Percentiles rank a stretch among this genome's conserved stretches.
These are phyloP conservation scores for Russula olivacea DNA, from an alignment of 768 basidiomycete genomes.

Conservation along the genomic window DNA sequence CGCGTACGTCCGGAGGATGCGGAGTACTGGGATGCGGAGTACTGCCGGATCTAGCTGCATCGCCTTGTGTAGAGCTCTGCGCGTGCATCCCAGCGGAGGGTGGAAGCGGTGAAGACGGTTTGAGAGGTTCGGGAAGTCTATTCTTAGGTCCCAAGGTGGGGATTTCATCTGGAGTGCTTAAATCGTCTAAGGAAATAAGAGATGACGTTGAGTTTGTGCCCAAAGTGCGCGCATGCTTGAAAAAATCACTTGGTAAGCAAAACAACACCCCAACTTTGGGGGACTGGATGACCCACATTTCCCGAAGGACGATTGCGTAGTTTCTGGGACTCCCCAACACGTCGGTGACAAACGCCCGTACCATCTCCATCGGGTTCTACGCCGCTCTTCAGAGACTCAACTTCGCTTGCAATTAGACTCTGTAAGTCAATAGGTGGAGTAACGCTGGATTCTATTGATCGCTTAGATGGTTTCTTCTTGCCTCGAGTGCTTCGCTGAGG, in stretches of 20 bases:
- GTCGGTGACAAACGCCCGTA: constrained; percentile 14
- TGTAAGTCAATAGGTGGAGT: constrained; percentile 19
- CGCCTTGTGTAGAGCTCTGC: background rate
- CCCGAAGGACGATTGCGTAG: background rate
- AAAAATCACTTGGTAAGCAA: background rate
- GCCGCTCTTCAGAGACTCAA: constrained; percentile 10
- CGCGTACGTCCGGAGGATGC: background rate
- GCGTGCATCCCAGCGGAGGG: background rate
- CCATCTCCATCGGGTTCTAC: constrained; percentile 11
- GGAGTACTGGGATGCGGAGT: background rate
- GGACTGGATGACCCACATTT: constrained; percentile 4
- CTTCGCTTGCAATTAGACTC: constrained; percentile 18
- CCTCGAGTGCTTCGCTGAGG: background rate
- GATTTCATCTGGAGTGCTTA: background rate
- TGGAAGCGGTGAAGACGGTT: background rate
- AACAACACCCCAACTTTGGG: background rate
- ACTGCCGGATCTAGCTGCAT: background rate
- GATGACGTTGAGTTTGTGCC: background rate
- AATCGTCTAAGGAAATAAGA: constrained; percentile 3
- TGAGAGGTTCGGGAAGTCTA: background rate
- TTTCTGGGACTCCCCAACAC: background rate
- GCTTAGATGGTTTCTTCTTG: background rate
- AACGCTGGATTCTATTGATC: constrained; percentile 1
- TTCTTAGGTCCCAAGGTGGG: background rate
- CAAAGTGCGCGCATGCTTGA: background rate